These are phyloP conservation scores for Hygrophorus pudorinus DNA, from an alignment of 768 basidiomycete genomes.

Conservation along the genomic window DNA sequence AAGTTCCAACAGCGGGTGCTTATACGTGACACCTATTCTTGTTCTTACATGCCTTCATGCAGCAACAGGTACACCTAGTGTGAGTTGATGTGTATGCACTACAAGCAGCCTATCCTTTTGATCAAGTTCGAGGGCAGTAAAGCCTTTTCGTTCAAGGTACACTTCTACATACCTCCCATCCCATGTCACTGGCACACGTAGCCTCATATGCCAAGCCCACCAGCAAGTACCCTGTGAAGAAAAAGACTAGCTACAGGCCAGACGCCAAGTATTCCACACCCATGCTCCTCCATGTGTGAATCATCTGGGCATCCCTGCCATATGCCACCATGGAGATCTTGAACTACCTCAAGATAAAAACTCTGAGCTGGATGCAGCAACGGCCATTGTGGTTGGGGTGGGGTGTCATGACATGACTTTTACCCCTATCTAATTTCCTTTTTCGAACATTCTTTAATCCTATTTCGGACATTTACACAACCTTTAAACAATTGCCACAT, in stretches of 20 bases:
- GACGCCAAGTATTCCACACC: slow-evolving; percentile 23
- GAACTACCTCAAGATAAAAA: slow-evolving; percentile 78
- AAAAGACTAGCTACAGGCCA: slow-evolving; percentile 23
- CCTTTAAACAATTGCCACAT: no score
- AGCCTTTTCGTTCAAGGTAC: slow-evolving; percentile 80
- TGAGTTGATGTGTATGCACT: slow-evolving; percentile 93
- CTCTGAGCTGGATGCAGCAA: slow-evolving; percentile 68
- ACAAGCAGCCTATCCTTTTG: slow-evolving; percentile 85
- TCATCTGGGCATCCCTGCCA: slow-evolving; percentile 97
- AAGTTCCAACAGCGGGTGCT: slow-evolving; percentile 86
- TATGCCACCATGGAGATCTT: slow-evolving; percentile 90
- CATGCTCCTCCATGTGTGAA: slow-evolving; percentile 57
- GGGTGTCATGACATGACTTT: no score
- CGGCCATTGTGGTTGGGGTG: slow-evolving; percentile 72
- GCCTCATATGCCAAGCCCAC: slow-evolving; percentile 53
- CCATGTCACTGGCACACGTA: slow-evolving; percentile 23
- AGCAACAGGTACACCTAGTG: slow-evolving; percentile 82
- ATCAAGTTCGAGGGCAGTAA: slow-evolving; percentile 99
- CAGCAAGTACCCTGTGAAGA: slow-evolving; percentile 46
- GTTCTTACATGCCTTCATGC: not conserved
- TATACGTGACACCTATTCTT: slow-evolving; percentile 49
- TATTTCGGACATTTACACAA: no score
- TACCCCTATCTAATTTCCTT: no score
- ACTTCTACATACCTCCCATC: not conserved
- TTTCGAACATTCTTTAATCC: no score